Conservation (phyloP, 305 asterid genomes). For the Fraxinus baroniana region DNA sequence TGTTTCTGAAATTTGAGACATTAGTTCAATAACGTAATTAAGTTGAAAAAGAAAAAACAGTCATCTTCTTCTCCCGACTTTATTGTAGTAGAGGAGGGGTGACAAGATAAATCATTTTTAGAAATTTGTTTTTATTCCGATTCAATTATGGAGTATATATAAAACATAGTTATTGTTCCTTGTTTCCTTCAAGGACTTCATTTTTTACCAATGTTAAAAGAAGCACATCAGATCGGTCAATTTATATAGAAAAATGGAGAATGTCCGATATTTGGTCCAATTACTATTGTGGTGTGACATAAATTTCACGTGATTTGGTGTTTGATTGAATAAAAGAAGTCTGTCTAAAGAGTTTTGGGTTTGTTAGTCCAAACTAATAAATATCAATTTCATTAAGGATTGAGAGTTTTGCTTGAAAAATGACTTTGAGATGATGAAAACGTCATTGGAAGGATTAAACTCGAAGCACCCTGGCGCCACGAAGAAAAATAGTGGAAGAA, state of each 20-base stretch:
- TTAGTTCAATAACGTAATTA: neutral
- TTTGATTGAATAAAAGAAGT: too few species aligned
- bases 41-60: neutral
- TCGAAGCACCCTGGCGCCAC: too few species aligned
- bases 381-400: too few species aligned
- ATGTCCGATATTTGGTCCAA: neutral
- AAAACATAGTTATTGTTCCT: neutral
- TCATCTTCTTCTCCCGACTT: neutral
- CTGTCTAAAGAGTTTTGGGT: too few species aligned
- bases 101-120: neutral
- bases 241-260: neutral
- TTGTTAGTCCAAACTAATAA: too few species aligned
- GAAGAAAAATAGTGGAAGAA: too few species aligned
- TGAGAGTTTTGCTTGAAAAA: too few species aligned
- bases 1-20: neutral
- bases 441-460: too few species aligned
- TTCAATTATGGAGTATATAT: neutral
- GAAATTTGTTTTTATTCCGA: conserved; percentile 1
- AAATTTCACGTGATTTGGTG: too few species aligned
- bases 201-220: neutral
- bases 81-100: neutral
- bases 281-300: too few species aligned
- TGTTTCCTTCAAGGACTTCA: neutral
- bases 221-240: neutral
- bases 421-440: too few species aligned